Base-by-base conservation (phyloP, 805 yeast genomes). In the Lachancea fermentati region DNA sequence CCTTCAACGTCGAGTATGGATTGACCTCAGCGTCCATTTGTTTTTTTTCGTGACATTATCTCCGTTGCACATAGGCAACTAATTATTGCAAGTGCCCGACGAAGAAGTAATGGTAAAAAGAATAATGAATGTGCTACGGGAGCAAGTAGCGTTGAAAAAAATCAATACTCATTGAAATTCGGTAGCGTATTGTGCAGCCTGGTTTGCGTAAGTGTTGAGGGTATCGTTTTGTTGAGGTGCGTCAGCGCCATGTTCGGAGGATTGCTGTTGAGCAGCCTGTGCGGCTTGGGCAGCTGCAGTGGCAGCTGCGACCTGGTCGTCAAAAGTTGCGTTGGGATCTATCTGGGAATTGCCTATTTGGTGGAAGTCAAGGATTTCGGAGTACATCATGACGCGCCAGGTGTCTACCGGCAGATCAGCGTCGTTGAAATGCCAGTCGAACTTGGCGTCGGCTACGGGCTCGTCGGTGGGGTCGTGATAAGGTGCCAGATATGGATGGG, bases 321-420 rank as follows among this genome's bases (percentile, higher is more conserved):
- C 65, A 34, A 60, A 60, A 15, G 61, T 56, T 2, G 65, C 63
- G 19, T 48, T 52, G 1, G 62, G 58, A 47, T 59, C 63, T 32
- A 60, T 60, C 40, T 55, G 63, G 17, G 53, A 52, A 30, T 70
- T 83, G 32, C 81, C 89, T 44, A 85, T 85, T 62, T 88, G 95
- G 65, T 91, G 97, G 75, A 88, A 91, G 62, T 91, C 97, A 51
- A 93, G 71, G 47, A 91, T 93, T 66, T 91, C 98, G 39, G 95
- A 83, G 67, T 93, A 93, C 96, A 93, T 91, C 97, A 93, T 91
- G 14, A 88, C 95, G 68, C 95, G 80, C 98, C 98, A 91, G 11
- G 96, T 87, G 57, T 93, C 97, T 13, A 93, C 93, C 3, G 97
- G 97, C 54, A 91, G 73, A 64, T 91, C 98, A 0, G 96, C 97